These are phyloP conservation scores for Sequoiadendron giganteum DNA, from an alignment of 75 land plant genomes.

Conservation along the genomic window DNA sequence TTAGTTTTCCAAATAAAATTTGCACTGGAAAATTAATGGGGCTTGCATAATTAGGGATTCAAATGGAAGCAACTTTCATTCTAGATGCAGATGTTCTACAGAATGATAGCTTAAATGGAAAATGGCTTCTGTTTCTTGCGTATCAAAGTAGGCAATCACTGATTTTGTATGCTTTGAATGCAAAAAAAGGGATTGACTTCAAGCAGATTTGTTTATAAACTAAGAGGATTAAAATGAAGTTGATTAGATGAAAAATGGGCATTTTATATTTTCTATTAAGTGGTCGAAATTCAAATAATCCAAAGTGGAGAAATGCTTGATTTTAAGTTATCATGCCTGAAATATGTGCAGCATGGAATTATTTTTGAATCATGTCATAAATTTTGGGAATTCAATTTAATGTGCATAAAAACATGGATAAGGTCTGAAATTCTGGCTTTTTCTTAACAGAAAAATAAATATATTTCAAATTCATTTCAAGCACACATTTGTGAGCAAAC, in stretches of 20 bases:
- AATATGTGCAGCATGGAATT: too few relatives aligned
- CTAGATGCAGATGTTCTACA: background rate
- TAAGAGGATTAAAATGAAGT: background rate
- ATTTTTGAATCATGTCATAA: too few relatives aligned
- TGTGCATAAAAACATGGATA: too few relatives aligned
- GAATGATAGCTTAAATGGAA: background rate
- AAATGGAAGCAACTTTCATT: background rate
- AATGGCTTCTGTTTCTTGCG: background rate
- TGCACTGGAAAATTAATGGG: background rate
- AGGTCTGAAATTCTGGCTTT: too few relatives aligned
- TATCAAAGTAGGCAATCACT: background rate
- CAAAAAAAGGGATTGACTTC: background rate
- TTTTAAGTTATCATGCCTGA: too few relatives aligned
- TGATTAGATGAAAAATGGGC: too few relatives aligned
- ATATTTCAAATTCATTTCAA: too few relatives aligned
- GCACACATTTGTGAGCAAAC: too few relatives aligned
- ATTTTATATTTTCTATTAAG: too few relatives aligned
- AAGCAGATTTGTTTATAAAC: background rate
- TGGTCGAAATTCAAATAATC: background rate
- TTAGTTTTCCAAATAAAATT: background rate
- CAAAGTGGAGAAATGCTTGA: too few relatives aligned
- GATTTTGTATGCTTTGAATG: background rate
- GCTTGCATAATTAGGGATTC: background rate
- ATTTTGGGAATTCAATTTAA: too few relatives aligned
- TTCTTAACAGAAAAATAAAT: too few relatives aligned